Evolutionary conservation across 495 filamentous ascomycete genomes (phyloP), one percentile per base, ranked within the genome.

Genomic region (Tuber indicum): DNA sequence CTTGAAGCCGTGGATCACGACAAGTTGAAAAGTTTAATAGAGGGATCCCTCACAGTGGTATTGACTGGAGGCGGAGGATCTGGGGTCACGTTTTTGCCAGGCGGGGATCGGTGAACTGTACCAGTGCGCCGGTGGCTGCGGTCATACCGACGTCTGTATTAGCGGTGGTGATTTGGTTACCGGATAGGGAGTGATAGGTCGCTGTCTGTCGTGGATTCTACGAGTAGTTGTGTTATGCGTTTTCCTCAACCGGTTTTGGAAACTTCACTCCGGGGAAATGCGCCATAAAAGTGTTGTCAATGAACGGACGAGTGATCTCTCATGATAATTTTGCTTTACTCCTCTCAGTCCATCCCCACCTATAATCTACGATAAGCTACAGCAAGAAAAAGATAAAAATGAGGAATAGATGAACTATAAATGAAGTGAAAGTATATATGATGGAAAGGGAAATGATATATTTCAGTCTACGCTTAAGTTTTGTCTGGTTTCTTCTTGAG

Each of bases 1-100:
- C 45, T 83, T 39, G 80, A 83, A 52, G 81, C 79, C 12, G 45
- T 81, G 4, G 47, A 79, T 70, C 76, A 79, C 16, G 79, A 79
- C 36, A 44, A 73, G 19, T 47, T 79, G 26, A 81, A 71, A 62
- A 47, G 78, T 70, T 72, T 79, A 19, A 70, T 82, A 41, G 76
- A 82, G 41, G 78, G 70, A 39, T 73, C 81, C 23, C 81, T 82
- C n/a, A 49, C 19, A 16, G 46, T 23, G 19, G 19, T 75, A 74
- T 46, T 66, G 71, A 7, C 58, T 79, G 23, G 58, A 43, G 36
- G 36, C 70, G 14, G 74, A 71, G 16, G 17, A 62, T 66, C 75
- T 75, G 41, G 32, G 23, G 9, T 75, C 76, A 43, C 76, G 73
- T 42, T 5, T 43, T 43, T 10, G 44, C 16, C 46, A 36, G 12